Evolutionary conservation across 768 basidiomycete species (phyloP).

Genomic region (Amanita exitialis): DNA sequence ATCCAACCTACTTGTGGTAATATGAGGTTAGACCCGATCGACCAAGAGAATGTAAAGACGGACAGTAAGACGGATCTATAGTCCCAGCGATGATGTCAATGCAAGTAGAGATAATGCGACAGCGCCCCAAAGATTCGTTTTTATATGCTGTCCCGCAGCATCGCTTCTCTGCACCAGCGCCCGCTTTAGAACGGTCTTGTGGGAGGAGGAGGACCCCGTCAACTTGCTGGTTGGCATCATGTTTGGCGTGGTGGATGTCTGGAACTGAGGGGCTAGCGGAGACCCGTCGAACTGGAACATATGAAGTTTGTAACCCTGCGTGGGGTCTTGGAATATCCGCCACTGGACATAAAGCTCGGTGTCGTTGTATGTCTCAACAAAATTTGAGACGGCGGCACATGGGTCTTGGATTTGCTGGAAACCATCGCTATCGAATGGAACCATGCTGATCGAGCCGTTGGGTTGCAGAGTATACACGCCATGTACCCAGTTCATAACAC

Average conservation of each 20-base stretch:
- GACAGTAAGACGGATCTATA: constrained; percentile 14
- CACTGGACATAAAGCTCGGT: constrained; percentile 58
- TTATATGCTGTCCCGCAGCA: constrained; percentile 14
- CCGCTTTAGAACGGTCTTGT: constrained; percentile 14
- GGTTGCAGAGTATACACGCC: constrained; percentile 56
- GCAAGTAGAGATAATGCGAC: constrained; percentile 19
- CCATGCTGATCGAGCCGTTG: constrained; percentile 76
- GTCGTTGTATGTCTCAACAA: constrained; percentile 75
- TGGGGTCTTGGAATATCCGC: constrained; percentile 64
- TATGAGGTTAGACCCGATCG: too few species aligned
- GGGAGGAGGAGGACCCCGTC: constrained; percentile 36
- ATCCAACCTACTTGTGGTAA: too few species aligned
- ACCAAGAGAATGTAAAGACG: background rate
- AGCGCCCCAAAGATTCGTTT: constrained; percentile 17
- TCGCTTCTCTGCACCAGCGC: constrained; percentile 13
- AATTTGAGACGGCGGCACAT: constrained; percentile 81
- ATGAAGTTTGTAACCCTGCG: constrained; percentile 57
- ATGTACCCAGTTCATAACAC: constrained; percentile 84
- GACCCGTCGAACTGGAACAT: constrained; percentile 72
- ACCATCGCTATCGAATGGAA: constrained; percentile 68
- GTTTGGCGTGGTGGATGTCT: constrained; percentile 59
- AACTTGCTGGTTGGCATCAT: constrained; percentile 75
- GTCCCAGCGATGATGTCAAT: constrained; percentile 16
- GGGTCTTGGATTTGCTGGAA: constrained; percentile 93
- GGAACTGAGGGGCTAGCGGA: constrained; percentile 64